Conservation (phyloP, 768 basidiomycete genomes). For the Suillus alpinus region DNA sequence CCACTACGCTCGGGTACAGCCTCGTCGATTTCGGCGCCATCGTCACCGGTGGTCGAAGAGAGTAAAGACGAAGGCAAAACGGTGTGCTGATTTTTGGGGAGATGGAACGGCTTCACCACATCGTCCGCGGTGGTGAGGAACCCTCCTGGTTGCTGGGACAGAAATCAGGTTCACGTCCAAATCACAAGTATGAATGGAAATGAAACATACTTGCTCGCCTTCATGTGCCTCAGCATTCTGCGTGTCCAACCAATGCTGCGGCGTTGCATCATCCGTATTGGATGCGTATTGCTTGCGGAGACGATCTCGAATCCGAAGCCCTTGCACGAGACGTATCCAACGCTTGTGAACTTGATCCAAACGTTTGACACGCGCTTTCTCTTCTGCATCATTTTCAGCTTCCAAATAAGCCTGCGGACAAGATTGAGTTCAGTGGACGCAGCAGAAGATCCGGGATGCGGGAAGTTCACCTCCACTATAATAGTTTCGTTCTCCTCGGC, state of each 20-base stretch:
- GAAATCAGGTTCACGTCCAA: background rate
- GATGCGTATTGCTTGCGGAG: slow-evolving; percentile 74
- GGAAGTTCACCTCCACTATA: slow-evolving; percentile 65
- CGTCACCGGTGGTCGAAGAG: slow-evolving; percentile 24
- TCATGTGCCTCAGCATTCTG: slow-evolving; percentile 18
- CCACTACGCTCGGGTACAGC: slow-evolving; percentile 8
- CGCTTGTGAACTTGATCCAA: slow-evolving; percentile 81
- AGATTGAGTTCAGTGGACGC: background rate
- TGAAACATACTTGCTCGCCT: slow-evolving; percentile 20
- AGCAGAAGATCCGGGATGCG: slow-evolving; percentile 1
- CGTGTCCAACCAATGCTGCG: slow-evolving; percentile 12
- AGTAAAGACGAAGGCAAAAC: slow-evolving; percentile 9
- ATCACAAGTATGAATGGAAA: background rate
- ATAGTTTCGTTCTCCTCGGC: slow-evolving; percentile 74
- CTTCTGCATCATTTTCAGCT: slow-evolving; percentile 71
- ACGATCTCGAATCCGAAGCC: slow-evolving; percentile 80
- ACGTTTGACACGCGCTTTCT: slow-evolving; percentile 71
- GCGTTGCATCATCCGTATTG: slow-evolving; percentile 8
- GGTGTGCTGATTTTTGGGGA: slow-evolving; percentile 55
- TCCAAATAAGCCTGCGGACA: slow-evolving; percentile 76
- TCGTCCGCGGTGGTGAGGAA: slow-evolving; percentile 70
- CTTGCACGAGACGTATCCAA: slow-evolving; percentile 87
- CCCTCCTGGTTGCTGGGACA: slow-evolving; percentile 40
- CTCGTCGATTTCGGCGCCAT: slow-evolving; percentile 31
- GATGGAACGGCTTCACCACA: slow-evolving; percentile 68